Conservation (phyloP, 2,329 filamentous ascomycete genomes). For the Dendryphion nanum region DNA sequence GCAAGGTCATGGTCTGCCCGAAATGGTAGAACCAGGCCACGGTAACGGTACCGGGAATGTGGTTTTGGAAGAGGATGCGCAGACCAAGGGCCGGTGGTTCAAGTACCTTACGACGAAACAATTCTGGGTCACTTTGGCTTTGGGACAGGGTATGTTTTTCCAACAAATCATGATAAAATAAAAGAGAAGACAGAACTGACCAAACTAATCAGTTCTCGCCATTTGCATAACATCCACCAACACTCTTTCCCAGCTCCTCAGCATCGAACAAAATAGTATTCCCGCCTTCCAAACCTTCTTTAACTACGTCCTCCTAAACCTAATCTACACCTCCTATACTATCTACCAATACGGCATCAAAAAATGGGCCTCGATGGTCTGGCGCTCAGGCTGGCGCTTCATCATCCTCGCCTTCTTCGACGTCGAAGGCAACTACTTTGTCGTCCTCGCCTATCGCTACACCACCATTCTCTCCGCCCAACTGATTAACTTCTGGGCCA, state of each 20-base stretch:
- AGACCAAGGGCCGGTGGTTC: conserved; percentile 50
- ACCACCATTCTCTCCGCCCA: conserved; percentile 91
- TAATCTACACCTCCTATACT: conserved; percentile 79
- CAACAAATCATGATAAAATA: neutral
- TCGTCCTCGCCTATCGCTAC: conserved; percentile 84
- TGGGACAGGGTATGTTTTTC: conserved; percentile 59
- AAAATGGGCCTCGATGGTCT: conserved; percentile 63
- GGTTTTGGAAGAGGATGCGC: conserved; percentile 35
- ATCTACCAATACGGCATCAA: conserved; percentile 76
- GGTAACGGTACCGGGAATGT: conserved; percentile 12
- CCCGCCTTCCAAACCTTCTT: conserved; percentile 95
- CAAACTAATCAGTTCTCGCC: conserved; percentile 36
- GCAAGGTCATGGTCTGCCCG: conserved; percentile 8
- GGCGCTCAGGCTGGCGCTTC: conserved; percentile 82
- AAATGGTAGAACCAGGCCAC: conserved; percentile 10
- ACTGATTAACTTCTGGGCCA: conserved; percentile 98
- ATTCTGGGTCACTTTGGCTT: conserved; percentile 78
- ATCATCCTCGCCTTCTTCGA: conserved; percentile 90
- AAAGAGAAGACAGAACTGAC: conserved; percentile 1
- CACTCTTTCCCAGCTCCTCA: conserved; percentile 80
- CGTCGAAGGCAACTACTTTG: conserved; percentile 97
- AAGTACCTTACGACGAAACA: conserved; percentile 79
- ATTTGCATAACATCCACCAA: conserved; percentile 91
- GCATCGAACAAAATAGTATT: conserved; percentile 68
- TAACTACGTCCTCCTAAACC: conserved; percentile 82